These are phyloP conservation scores for Boletus pseudopeckii DNA, from an alignment of 768 basidiomycete species.

Conservation along the genomic window DNA sequence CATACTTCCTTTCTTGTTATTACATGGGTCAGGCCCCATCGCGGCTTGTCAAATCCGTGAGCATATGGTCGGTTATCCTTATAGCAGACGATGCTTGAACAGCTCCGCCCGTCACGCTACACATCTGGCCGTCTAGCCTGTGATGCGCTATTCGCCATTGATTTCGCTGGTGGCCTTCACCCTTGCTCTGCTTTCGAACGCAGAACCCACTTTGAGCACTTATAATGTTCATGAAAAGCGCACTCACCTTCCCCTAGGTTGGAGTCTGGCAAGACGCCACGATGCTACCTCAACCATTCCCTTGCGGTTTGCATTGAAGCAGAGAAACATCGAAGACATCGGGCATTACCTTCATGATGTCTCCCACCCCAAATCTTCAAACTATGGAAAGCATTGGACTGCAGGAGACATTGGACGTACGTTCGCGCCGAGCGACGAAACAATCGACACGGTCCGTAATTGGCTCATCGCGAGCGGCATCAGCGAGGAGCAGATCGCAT, in stretches of 20 bases:
- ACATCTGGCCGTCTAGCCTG: background rate
- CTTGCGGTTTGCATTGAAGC: slow-evolving; percentile 32
- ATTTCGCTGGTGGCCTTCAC: slow-evolving; percentile 6
- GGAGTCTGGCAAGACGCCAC: slow-evolving; percentile 37
- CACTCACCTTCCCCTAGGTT: slow-evolving; percentile 31
- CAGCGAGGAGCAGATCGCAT: slow-evolving; percentile 13
- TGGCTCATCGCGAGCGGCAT: slow-evolving; percentile 31
- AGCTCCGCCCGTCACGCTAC: background rate
- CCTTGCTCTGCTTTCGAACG: slow-evolving; percentile 16
- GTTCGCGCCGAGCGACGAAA: slow-evolving; percentile 27
- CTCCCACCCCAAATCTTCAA: slow-evolving; percentile 32
- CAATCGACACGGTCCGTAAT: slow-evolving; percentile 18
- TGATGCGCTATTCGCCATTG: slow-evolving; percentile 12
- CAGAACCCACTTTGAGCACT: slow-evolving; percentile 9
- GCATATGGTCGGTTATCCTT: background rate
- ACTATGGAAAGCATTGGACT: slow-evolving; percentile 34
- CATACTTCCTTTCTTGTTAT: background rate
- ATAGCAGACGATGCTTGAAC: background rate
- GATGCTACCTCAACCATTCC: slow-evolving; percentile 28
- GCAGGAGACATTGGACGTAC: slow-evolving; percentile 25
- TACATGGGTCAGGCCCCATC: background rate
- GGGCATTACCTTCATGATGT: slow-evolving; percentile 27
- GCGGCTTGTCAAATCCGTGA: background rate
- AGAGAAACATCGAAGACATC: slow-evolving; percentile 28
- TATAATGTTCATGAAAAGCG: slow-evolving; percentile 42